Evolutionary conservation across 73 alveolate species (phyloP).

Genomic region (Symbiodinium natans): DNA sequence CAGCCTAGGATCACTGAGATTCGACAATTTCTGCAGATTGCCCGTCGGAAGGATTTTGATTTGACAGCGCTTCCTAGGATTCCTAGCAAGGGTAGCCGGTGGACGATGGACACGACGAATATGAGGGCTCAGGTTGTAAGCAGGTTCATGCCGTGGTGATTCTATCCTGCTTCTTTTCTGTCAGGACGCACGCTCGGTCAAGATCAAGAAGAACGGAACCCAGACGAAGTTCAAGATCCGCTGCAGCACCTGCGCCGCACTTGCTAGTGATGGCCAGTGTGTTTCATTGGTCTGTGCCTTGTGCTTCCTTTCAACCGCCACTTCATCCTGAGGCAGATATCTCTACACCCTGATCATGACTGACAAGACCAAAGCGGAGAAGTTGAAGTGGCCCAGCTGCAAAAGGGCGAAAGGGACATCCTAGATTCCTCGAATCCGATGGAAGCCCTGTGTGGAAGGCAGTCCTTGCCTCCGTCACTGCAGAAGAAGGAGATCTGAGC

Average conservation of each 20-base stretch:
- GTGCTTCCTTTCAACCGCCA: not conserved
- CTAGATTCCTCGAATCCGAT: too few species aligned
- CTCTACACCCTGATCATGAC: constrained; percentile 96
- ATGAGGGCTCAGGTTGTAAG: too few species aligned
- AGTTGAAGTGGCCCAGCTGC: not conserved
- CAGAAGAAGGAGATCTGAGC: constrained; percentile 94
- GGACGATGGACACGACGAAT: too few species aligned
- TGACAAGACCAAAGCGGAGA: constrained; percentile 95
- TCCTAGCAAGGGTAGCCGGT: too few species aligned
- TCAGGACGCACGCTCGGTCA: constrained; percentile 92
- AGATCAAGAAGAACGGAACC: constrained; percentile 95
- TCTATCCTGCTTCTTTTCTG: too few species aligned
- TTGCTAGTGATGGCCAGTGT: too few species aligned
- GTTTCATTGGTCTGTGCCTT: too few species aligned
- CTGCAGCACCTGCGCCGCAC: not conserved
- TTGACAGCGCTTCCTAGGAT: not conserved
- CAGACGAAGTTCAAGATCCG: constrained; percentile 96
- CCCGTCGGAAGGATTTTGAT: constrained; percentile 53
- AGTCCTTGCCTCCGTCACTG: constrained; percentile 95
- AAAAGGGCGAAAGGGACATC: not conserved
- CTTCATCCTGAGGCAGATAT: constrained; percentile 95
- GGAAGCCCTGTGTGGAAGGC: constrained; percentile 61
- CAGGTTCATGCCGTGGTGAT: too few species aligned
- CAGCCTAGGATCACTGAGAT: constrained; percentile 40
- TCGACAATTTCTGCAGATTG: constrained; percentile 92